Evolutionary conservation across 2,329 filamentous ascomycete species (phyloP).

Genomic region (Reticulascus tulasneorum): DNA sequence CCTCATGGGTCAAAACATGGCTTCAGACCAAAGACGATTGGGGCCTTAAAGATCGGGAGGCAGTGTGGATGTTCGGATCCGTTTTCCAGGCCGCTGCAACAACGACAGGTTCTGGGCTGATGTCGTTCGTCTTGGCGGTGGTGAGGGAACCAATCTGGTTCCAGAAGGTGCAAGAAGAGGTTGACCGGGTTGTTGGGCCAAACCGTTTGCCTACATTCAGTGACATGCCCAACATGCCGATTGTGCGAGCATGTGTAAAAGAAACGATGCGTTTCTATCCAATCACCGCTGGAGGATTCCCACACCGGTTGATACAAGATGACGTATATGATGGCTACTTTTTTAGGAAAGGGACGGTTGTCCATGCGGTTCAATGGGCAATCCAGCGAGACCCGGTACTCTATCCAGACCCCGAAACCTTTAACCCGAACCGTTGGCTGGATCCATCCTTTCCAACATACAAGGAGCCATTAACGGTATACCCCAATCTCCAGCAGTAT

Average conservation of each 20-base stretch:
- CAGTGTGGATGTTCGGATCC: slow-evolving; percentile 24
- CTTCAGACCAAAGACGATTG: slow-evolving; percentile 2
- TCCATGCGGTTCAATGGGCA: slow-evolving; percentile 49
- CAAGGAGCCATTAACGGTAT: slow-evolving; percentile 30
- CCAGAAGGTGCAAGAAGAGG: slow-evolving; percentile 30
- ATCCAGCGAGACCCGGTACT: slow-evolving; percentile 39
- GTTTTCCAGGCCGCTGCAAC: slow-evolving; percentile 33
- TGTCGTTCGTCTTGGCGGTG: slow-evolving; percentile 23
- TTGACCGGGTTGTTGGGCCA: slow-evolving; percentile 31
- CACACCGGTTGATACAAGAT: slow-evolving; percentile 46
- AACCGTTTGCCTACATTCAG: slow-evolving; percentile 29
- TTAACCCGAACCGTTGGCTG: slow-evolving; percentile 36
- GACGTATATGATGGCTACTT: slow-evolving; percentile 49
- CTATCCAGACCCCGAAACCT: slow-evolving; percentile 33
- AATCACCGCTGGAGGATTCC: slow-evolving; percentile 38
- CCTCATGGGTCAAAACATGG: slow-evolving; percentile 8
- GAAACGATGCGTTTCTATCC: slow-evolving; percentile 49
- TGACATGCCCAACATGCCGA: slow-evolving; percentile 32
- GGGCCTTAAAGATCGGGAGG: slow-evolving; percentile 19
- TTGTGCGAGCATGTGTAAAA: slow-evolving; percentile 33
- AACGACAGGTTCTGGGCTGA: slow-evolving; percentile 26
- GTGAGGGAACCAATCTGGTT: slow-evolving; percentile 28
- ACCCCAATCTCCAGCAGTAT: slow-evolving; percentile 36
- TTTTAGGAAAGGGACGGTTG: slow-evolving; percentile 45
- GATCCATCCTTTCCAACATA: slow-evolving; percentile 33